Percentiles rank a stretch among this genome's conserved stretches.
Conservation (phyloP, 495 filamentous ascomycete species). For the Opeltia flavorubescens region DNA sequence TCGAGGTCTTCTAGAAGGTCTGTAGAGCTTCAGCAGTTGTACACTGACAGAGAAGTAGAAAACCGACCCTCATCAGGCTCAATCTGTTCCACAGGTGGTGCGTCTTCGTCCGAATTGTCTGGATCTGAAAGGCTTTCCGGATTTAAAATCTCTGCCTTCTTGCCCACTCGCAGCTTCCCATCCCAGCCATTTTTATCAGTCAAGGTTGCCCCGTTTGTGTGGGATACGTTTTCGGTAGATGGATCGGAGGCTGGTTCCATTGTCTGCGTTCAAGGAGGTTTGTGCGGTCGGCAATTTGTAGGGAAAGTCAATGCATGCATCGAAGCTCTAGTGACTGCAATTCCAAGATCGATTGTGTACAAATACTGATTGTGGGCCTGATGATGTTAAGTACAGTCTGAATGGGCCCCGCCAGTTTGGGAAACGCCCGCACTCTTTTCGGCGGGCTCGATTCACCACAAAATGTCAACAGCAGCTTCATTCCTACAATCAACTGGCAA, state of each 20-base stretch:
- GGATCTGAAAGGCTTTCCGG: slow-evolving; percentile 68
- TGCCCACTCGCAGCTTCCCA: slow-evolving; percentile 70
- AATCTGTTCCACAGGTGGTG: slow-evolving; percentile 60
- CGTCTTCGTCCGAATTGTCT: slow-evolving; percentile 75
- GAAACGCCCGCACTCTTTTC: too few relatives aligned
- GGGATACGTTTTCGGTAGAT: background rate
- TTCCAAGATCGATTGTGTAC: background rate
- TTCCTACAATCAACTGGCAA: too few relatives aligned
- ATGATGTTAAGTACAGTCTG: too few relatives aligned
- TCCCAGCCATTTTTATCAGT: slow-evolving; percentile 78
- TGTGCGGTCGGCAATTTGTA: background rate
- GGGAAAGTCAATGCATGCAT: background rate
- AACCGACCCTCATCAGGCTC: slow-evolving; percentile 63
- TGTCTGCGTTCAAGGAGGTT: background rate
- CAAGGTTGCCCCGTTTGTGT: slow-evolving; percentile 19
- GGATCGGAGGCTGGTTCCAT: background rate
- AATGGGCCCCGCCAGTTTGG: too few relatives aligned
- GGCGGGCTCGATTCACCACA: too few relatives aligned
- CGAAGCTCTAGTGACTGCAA: too few relatives aligned
- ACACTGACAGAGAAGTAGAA: background rate
- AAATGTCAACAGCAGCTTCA: too few relatives aligned
- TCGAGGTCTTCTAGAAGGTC: slow-evolving; percentile 56
- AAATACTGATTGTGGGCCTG: too few relatives aligned
- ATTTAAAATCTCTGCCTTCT: slow-evolving; percentile 49
- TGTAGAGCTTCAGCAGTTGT: slow-evolving; percentile 15